Evolutionary conservation across 805 yeast species (phyloP), one percentile per base, ranked within the genome.

Genomic region (Yarrowia hollandica): DNA sequence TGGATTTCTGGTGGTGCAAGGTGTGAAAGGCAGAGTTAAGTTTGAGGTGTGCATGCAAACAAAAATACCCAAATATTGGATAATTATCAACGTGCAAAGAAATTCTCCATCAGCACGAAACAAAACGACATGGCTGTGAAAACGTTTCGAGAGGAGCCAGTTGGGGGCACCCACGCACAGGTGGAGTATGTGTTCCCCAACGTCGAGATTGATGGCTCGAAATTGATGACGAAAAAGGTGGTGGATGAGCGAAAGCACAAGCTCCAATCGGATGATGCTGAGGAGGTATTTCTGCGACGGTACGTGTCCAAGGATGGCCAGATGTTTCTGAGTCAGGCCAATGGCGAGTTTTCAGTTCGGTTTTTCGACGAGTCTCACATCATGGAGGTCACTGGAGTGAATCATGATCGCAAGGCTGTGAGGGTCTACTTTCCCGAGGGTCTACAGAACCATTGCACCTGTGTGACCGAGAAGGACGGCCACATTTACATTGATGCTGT

Each of bases 341-440:
- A 37, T n/a, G 44, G 44, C 38, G 58, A 52, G 26, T 25, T 52
- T 37, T 35, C 42, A 2, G n/a, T 52, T 2, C 35, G 58, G 4
- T 35, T 35, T 11, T 52, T 21, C 22, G 58, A 35, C 44, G 58
- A 52, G 3, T 35, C 44, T 2, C 44, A 52, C 19, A 35, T 52
- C 5, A 5, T 52, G 58, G 58, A 52, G 44, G 35, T 52, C n/a
- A 52, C 58, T 35, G 44, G 34, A 4, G 25, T 52, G 34, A 35
- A 37, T 16, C 25, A 52, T 15, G 26, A 35, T 14, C 30, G 44
- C 11, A 52, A 18, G 8, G 14, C 26, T 9, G 35, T 52, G 10
- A 39, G 33, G 4, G n/a, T 52, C 21, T 26, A 35, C 12, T 18
- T 52, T 4, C 44, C 42, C n/a, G 58, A 52, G 26, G 44, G 44